Percentiles rank a stretch among this genome's conserved stretches.
Conservation (phyloP, 1,284 basidiomycete species). For the Rhodotorula sp. region DNA sequence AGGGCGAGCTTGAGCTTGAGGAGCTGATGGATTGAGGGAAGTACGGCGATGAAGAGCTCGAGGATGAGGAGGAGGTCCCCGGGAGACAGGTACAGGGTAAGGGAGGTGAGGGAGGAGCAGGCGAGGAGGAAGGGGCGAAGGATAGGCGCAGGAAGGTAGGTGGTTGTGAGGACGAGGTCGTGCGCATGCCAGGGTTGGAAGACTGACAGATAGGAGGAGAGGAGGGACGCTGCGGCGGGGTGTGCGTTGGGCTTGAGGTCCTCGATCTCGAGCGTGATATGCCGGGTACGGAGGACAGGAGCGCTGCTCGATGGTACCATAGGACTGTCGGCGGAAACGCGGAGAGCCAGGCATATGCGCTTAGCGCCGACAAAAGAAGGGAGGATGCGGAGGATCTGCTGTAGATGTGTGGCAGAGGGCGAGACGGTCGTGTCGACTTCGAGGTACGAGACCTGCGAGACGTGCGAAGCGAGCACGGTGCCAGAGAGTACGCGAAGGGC, state of each 20-base stretch:
- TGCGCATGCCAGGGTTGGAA: too few species aligned
- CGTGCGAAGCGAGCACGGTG: not conserved
- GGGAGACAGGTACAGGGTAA: not conserved
- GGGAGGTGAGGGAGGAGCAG: not conserved
- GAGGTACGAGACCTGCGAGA: not conserved
- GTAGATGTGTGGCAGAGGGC: not conserved
- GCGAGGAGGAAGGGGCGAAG: not conserved
- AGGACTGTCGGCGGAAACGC: not conserved
- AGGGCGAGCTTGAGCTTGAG: not conserved
- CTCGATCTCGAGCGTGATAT: not conserved
- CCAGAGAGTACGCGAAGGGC: not conserved
- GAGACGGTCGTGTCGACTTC: not conserved
- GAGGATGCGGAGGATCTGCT: not conserved
- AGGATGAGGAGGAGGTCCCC: not conserved
- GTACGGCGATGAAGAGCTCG: not conserved
- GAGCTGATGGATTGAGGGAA: not conserved
- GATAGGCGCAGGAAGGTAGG: not conserved
- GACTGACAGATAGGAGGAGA: too few species aligned
- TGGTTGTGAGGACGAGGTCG: not conserved
- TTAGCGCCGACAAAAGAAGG: not conserved
- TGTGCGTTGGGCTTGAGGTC: not conserved
- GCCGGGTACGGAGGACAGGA: not conserved
- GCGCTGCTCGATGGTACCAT: fast-evolving
- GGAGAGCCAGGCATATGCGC: not conserved
- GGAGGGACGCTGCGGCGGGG: not conserved